Conservation (phyloP, 345 rosid genomes). For the Litchi chinensis region DNA sequence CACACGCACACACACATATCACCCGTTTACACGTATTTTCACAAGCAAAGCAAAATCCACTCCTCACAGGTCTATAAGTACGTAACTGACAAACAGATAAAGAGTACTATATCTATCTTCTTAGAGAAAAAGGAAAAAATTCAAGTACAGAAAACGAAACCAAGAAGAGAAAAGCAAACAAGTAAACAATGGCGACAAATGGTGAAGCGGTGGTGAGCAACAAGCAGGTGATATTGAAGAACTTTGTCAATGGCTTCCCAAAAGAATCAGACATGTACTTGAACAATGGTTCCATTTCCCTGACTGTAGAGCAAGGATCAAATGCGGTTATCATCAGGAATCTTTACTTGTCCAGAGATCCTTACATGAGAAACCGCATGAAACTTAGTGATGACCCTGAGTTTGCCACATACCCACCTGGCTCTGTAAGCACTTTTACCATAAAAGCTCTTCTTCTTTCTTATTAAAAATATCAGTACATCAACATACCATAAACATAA, state of each 20-base stretch:
- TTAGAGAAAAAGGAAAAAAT: too few species aligned
- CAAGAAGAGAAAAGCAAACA: not conserved
- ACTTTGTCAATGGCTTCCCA: constrained; percentile 47
- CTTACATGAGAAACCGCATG: constrained; percentile 50
- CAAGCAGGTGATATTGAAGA: too few species aligned
- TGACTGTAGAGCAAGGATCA: constrained; percentile 25
- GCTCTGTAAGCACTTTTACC: constrained; percentile 26
- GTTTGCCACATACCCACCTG: constrained; percentile 31
- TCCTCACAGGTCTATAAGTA: too few species aligned
- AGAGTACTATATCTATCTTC: too few species aligned
- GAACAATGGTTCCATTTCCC: constrained; percentile 30
- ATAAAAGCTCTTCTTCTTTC: not conserved
- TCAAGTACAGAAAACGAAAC: too few species aligned
- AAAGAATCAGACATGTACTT: constrained; percentile 52
- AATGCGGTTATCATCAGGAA: constrained; percentile 50
- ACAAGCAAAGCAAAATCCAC: too few species aligned
- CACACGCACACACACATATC: too few species aligned
- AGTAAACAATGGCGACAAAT: constrained; percentile 20
- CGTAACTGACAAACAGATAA: too few species aligned
- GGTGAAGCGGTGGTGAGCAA: constrained; percentile 33
- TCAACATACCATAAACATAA: too few species aligned
- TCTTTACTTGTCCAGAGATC: constrained; percentile 68
- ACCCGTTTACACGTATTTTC: too few species aligned
- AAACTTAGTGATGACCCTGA: constrained; percentile 16
- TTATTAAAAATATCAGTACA: too few species aligned